Evolutionary conservation across 2,329 filamentous ascomycete species (phyloP), one percentile per base, ranked within the genome.

Genomic region (Neurospora crassa): DNA sequence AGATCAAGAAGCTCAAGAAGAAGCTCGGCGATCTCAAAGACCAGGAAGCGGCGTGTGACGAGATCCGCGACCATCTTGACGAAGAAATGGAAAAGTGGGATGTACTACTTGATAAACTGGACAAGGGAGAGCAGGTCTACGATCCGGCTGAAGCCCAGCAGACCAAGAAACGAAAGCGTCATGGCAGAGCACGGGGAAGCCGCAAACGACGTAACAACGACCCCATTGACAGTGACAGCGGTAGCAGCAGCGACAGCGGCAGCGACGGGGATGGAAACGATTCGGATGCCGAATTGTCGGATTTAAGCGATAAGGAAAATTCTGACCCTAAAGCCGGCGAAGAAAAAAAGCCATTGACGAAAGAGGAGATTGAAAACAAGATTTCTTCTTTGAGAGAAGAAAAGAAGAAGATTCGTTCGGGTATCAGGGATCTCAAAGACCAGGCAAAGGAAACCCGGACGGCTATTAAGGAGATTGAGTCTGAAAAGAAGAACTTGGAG

Each of bases 361-460:
- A 69, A 14, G 72, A 75, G 18, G 69, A 73, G 8, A 73, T 76
- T 37, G 76, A 75, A 3, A 37, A 18, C 41, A 75, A 82, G 53
- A 79, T 84, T 5, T 77, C 79, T 4, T 74, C 77, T 18, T 71
- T 81, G 12, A 76, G 79, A 59, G 68, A 53, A 7, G 71, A 75
- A 67, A 76, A 73, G 68, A 75, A 73, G 67, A 69, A 72, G 10
- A 47, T 74, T 6, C 74, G 74, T 2, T 72, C 70, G 12, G 71
- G 68, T 37, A 75, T 72, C 24, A 76, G 74, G 67, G 71, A 72
- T 10, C 63, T 74, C 11, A 72, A 74, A 6, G 72, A 69, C 1
- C 68, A 72, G 12, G 37, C 73, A 7, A 68, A 42, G 6, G 67
- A 69, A 1, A 29, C 70, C 3, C 71, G 68, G 45, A 67, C 59